Evolutionary conservation across 192 early-diverging fungal species (phyloP), one percentile per base, ranked within the genome.

Genomic region (Linnemannia elongata): DNA sequence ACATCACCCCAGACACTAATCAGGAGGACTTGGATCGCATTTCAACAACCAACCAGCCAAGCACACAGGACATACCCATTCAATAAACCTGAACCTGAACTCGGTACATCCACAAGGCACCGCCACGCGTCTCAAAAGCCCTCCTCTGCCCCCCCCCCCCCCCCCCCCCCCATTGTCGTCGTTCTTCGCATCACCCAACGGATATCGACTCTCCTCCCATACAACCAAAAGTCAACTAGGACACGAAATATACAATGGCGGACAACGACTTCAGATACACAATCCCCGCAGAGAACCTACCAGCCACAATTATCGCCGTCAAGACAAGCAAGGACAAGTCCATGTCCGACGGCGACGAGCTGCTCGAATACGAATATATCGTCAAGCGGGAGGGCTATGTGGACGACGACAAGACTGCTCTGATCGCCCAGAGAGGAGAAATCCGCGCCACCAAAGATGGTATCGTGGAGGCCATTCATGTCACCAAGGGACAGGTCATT

Each of bases 301-400:
- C 85, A 33, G 85, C 76, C 4, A 78, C 72, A 4, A 81, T 87
- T 20, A 71, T 87, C 36, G 45, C 60, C 20, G 35, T 87, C 79
- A 87, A 73, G 76, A 81, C 85, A 4, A 36, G 54, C 13, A 30
- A n/a, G 15, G 35, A 54, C 9, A 75, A 55, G 72, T 69, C 72
- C 27, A 75, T 81, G 12, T 80, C 79, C 22, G 68, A 81, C 33
- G 85, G 72, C n/a, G 85, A 87, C 39, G 75, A 72, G n/a, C 42
- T 87, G 54, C 74, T 87, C 30, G 79, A 87, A 39, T 87, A 81
- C 36, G 85, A 87, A 36, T 87, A 87, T 52, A 75, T 15, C 20
- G 85, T 81, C 35, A 22, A 78, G 30, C 79, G 81, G 68, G 47
- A 81, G 38, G 85, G 85, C 2, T 87, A 81, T 66, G 57, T 76